Evolutionary conservation across 2,329 filamentous ascomycete species (phyloP), one percentile per base, ranked within the genome.

Genomic region (Ophiosphaerella narmari): DNA sequence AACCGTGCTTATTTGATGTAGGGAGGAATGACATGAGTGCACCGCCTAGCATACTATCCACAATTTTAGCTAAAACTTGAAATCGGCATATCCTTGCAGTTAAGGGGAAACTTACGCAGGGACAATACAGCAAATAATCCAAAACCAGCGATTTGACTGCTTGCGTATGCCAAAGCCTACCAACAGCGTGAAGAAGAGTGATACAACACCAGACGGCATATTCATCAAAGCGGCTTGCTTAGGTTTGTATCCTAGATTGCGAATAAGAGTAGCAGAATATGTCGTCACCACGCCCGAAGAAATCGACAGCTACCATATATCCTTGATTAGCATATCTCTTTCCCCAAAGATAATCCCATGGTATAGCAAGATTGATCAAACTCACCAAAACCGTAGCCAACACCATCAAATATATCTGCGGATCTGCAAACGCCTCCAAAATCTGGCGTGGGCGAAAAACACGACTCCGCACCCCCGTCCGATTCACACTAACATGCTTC

Each of bases 401-500:
- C 18, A 55, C 39, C 37, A 58, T 49, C 29, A 58, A 75, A 80
- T 81, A 84, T 0, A 80, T 77, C 66, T 83, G 75, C 2, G 80
- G 81, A 56, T 85, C 82, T 7, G 71, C 45, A 3, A 84, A 58
- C 0, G 81, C 80, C 53, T 84, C 82, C 7, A 79, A 72, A 1
- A 87, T 77, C 53, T 92, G 88, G 13, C 79, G 76, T 74, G 80
- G 77, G 52, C 86, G 86, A 70, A 87, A 87, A 49, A 86, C 78
- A 50, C 82, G 82, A 52, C 82, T 86, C 5, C 85, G 85, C 12
- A 88, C 85, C 0, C 88, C 88, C 46, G 88, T 89, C 70, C 90
- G 85, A 60, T 91, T 91, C 29, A 83, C 80, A 0, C 87, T 80
- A 4, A 91, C 81, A 0, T 89, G 80, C 54, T 89, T 88, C 14